Conservation (phyloP, 208 protist species). For the Crithidia brevicula region DNA sequence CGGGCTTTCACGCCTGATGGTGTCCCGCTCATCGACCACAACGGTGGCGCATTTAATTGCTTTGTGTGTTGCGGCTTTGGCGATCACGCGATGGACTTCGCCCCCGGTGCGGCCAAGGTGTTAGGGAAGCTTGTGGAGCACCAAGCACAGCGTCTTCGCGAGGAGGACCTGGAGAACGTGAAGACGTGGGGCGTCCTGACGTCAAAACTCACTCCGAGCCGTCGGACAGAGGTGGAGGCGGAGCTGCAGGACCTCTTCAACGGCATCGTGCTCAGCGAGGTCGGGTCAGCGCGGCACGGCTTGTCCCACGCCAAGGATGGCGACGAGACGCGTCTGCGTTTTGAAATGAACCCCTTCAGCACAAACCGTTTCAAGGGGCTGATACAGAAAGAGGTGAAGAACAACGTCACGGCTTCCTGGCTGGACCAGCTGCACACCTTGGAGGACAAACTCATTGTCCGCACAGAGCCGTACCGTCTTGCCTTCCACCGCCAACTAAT, state of each 20-base stretch:
- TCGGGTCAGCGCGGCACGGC: background rate
- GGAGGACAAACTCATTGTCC: slow-evolving; percentile 25
- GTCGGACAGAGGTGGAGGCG: slow-evolving; percentile 35
- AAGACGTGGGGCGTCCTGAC: slow-evolving; percentile 25
- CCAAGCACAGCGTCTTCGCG: slow-evolving; percentile 53
- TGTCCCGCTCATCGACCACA: slow-evolving; percentile 73
- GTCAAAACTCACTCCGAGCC: slow-evolving; percentile 43
- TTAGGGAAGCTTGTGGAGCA: slow-evolving; percentile 77
- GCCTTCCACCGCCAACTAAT: slow-evolving; percentile 36
- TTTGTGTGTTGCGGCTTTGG: slow-evolving; percentile 90
- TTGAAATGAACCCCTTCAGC: slow-evolving; percentile 65
- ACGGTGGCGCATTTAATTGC: slow-evolving; percentile 76
- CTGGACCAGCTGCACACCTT: slow-evolving; percentile 37
- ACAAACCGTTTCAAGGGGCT: slow-evolving; percentile 57
- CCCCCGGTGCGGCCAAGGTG: slow-evolving; percentile 73
- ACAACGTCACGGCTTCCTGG: slow-evolving; percentile 31
- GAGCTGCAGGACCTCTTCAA: slow-evolving; percentile 73
- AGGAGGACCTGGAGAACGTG: slow-evolving; percentile 46
- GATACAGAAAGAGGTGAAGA: slow-evolving; percentile 45
- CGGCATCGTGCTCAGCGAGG: slow-evolving; percentile 34
- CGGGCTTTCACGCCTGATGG: slow-evolving; percentile 85
- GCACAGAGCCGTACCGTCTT: slow-evolving; percentile 10
- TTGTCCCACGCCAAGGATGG: background rate
- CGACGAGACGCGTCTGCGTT: slow-evolving; percentile 25
- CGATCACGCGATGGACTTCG: slow-evolving; percentile 82